These are phyloP conservation scores for Plasmodium knowlesi DNA, from an alignment of 169 alveolate genomes.

Conservation along the genomic window DNA sequence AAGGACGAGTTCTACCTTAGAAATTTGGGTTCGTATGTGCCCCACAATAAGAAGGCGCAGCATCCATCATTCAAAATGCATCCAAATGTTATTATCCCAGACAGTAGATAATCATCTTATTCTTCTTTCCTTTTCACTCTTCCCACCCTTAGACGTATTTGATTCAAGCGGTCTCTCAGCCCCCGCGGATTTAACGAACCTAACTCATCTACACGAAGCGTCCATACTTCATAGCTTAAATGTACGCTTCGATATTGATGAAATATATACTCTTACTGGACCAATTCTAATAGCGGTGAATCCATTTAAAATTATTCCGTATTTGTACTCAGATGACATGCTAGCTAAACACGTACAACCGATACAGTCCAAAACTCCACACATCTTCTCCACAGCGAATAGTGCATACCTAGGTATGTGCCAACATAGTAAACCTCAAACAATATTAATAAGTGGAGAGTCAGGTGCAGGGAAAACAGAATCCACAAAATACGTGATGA, in stretches of 20 bases:
- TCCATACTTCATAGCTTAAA: slow-evolving; percentile 94
- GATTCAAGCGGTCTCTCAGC: slow-evolving; percentile 68
- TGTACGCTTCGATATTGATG: slow-evolving; percentile 90
- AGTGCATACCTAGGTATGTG: slow-evolving; percentile 93
- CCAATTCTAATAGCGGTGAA: slow-evolving; percentile 97
- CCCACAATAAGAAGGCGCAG: not conserved
- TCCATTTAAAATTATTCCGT: slow-evolving; percentile 92
- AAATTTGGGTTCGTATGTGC: slow-evolving; percentile 21
- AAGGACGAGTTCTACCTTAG: slow-evolving; percentile 50
- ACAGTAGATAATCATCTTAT: not conserved
- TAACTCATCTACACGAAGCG: slow-evolving; percentile 93
- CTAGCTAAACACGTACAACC: slow-evolving; percentile 78
- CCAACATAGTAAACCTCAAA: slow-evolving; percentile 90
- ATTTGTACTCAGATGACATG: slow-evolving; percentile 79
- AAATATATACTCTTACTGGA: slow-evolving; percentile 97
- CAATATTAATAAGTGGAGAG: slow-evolving; percentile 98
- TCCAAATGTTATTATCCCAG: not conserved
- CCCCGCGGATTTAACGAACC: slow-evolving; percentile 90
- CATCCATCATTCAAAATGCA: not conserved
- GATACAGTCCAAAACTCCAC: slow-evolving; percentile 88
- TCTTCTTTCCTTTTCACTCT: not conserved
- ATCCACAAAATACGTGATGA: slow-evolving; percentile 97
- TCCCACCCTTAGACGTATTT: slow-evolving; percentile 19
- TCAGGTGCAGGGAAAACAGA: slow-evolving; percentile 99
- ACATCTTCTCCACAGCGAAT: slow-evolving; percentile 95